Conservation (phyloP, 495 filamentous ascomycete genomes). For the Hypoxylon rickii region DNA sequence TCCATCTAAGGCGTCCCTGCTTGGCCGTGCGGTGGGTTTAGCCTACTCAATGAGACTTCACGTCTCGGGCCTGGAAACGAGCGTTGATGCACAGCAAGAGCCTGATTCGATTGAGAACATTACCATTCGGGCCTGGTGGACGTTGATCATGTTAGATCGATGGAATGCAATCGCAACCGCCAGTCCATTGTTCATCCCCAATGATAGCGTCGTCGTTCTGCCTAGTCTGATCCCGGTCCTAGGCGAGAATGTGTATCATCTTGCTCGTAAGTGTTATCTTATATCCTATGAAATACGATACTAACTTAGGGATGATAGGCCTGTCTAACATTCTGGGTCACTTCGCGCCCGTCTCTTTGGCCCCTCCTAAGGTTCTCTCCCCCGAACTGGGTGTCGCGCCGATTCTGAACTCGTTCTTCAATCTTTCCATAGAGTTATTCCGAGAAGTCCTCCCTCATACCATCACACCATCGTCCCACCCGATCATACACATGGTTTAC, state of each 20-base stretch:
- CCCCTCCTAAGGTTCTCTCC: conserved; percentile 19
- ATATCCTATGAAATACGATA: conserved; percentile 2
- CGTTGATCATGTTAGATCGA: conserved; percentile 71
- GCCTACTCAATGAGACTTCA: conserved; percentile 64
- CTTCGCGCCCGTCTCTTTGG: conserved; percentile 35
- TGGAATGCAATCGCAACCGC: conserved; percentile 75
- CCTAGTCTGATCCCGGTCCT: conserved; percentile 68
- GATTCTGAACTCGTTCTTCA: conserved; percentile 31
- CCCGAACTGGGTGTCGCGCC: conserved; percentile 25
- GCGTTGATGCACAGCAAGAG: conserved; percentile 49
- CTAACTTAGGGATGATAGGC: conserved; percentile 37
- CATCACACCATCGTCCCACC: conserved; percentile 43
- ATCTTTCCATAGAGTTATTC: conserved; percentile 49
- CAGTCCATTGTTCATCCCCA: conserved; percentile 60
- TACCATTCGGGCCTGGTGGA: conserved; percentile 73
- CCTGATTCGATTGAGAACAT: conserved; percentile 73
- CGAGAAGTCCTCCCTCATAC: conserved; percentile 50
- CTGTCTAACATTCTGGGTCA: conserved; percentile 44
- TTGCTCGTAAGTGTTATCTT: conserved; percentile 65
- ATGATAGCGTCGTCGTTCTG: conserved; percentile 63
- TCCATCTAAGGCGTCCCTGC: conserved; percentile 45
- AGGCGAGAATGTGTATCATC: conserved; percentile 64
- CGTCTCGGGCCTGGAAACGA: conserved; percentile 35
- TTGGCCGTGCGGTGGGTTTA: conserved; percentile 62
- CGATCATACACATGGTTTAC: conserved; percentile 69